Evolutionary conservation across 2,329 filamentous ascomycete species (phyloP).

Genomic region (Elsinoe australis): DNA sequence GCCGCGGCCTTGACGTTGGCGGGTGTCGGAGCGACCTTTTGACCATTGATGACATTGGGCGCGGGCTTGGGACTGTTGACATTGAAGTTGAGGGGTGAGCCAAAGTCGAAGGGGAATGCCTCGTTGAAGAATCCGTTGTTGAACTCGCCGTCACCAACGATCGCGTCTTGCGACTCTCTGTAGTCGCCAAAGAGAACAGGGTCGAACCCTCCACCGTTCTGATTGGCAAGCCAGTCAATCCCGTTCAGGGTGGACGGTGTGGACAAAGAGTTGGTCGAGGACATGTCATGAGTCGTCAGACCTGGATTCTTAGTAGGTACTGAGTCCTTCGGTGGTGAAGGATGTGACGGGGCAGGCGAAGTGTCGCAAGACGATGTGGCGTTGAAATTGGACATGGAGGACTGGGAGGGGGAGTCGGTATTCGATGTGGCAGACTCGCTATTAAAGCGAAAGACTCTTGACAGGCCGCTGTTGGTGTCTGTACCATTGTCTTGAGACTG

Average conservation of each 20-base stretch:
- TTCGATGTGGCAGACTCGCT: constrained; percentile 39
- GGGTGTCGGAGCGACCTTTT: constrained; percentile 19
- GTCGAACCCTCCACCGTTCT: constrained; percentile 81
- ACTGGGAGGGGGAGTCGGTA: constrained; percentile 45
- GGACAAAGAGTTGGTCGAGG: constrained; percentile 45
- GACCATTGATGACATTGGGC: constrained; percentile 16
- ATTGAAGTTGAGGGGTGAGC: constrained; percentile 69
- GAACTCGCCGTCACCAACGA: constrained; percentile 61
- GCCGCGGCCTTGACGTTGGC: constrained; percentile 20
- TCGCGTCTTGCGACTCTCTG: constrained; percentile 77
- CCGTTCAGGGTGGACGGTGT: constrained; percentile 48
- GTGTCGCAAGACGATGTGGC: constrained; percentile 55
- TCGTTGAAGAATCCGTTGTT: constrained; percentile 58
- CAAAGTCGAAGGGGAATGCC: constrained; percentile 56
- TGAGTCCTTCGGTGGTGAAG: constrained; percentile 48
- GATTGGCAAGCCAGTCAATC: constrained; percentile 68
- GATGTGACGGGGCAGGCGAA: constrained; percentile 66
- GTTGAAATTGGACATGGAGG: constrained; percentile 44
- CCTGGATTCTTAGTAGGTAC: constrained; percentile 14
- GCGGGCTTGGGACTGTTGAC: constrained; percentile 29
- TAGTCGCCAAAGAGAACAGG: constrained; percentile 88
- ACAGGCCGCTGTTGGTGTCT: constrained; percentile 37
- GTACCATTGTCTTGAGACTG: constrained; percentile 31
- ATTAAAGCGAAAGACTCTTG: constrained; percentile 46
- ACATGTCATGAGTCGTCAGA: too few species aligned